Evolutionary conservation across 805 yeast genomes (phyloP), one percentile per base, ranked within the genome.

Genomic region (Metschnikowia proteae): DNA sequence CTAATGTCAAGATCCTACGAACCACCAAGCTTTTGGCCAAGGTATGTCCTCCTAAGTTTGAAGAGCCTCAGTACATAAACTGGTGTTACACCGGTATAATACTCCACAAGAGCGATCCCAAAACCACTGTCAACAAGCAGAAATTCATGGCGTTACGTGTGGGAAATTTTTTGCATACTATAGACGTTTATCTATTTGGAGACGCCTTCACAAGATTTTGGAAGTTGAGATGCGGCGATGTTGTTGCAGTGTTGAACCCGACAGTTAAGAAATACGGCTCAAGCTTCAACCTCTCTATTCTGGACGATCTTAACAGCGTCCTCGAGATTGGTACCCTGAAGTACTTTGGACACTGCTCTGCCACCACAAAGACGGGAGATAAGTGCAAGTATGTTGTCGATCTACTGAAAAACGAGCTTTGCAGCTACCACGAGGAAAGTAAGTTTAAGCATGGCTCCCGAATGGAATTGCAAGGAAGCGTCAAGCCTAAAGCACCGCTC

Each of bases 51-150:
- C 94, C 96, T 0, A 71, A 53, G 34, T 90, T 78, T 60, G 61
- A 66, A 5, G 86, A 86, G 41, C 96, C 96, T 0, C 66, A 68
- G 31, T 83, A 84, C 58, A 66, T 84, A 3, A 90, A 91, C 60
- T 90, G 89, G 86, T 83, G 84, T n/a, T 76, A 83, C 1, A 59
- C 84, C n/a, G 97, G 96, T 0, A 73, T 87, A 2, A 70, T 91
- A 0, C 68, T 81, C 4, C 59, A 62, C 22, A 89, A 89, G 59
- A 69, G 82, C 4, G 79, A 73, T 6, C 74, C 84, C 3, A 72
- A 75, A 53, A 63, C 67, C 3, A 70, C 87, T 0, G 45, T 47
- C 32, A 61, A 44, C 52, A 65, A 53, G 60, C 67, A 72, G 10
- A 84, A 83, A 59, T 91, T 72, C 59, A 68, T 87, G 54, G 78